Conservation (phyloP, 768 basidiomycete species). For the Xerocomellus intermedius region DNA sequence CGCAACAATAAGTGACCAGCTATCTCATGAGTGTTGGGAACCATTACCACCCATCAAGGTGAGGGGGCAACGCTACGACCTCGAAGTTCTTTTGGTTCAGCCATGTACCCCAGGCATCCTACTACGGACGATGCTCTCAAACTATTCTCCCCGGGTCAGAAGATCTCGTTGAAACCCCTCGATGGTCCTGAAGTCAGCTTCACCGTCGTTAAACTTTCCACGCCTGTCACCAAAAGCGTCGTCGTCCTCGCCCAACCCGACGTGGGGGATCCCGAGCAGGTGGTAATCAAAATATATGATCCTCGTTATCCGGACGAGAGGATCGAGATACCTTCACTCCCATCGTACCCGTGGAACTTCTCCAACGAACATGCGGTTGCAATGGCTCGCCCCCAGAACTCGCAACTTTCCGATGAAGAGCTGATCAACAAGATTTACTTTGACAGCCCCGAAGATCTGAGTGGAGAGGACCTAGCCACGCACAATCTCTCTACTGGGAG, state of each 20-base stretch:
- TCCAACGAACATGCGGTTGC: not conserved
- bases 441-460: not conserved
- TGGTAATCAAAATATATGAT: slow-evolving; percentile 7
- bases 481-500: not conserved
- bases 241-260: slow-evolving; percentile 2
- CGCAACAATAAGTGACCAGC: too few relatives aligned
- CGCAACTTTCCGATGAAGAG: not conserved
- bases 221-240: not conserved
- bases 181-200: not conserved
- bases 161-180: not conserved
- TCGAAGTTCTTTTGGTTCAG: not conserved
- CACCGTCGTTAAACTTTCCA: slow-evolving; percentile 1
- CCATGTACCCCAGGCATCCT: not conserved
- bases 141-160: not conserved
- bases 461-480: not conserved
- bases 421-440: not conserved
- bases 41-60: not conserved
- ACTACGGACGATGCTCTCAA: slow-evolving; percentile 2
- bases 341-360: not conserved
- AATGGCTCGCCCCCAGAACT: not conserved
- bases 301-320: slow-evolving; percentile 6
- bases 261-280: not conserved
- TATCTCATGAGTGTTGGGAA: too few relatives aligned
- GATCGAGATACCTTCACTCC: not conserved
- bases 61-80: not conserved